Percentiles rank a stretch among this genome's conserved stretches.
Evolutionary conservation across 2,329 filamentous ascomycete species (phyloP).

Genomic region (Pseudogymnoascus sp.): DNA sequence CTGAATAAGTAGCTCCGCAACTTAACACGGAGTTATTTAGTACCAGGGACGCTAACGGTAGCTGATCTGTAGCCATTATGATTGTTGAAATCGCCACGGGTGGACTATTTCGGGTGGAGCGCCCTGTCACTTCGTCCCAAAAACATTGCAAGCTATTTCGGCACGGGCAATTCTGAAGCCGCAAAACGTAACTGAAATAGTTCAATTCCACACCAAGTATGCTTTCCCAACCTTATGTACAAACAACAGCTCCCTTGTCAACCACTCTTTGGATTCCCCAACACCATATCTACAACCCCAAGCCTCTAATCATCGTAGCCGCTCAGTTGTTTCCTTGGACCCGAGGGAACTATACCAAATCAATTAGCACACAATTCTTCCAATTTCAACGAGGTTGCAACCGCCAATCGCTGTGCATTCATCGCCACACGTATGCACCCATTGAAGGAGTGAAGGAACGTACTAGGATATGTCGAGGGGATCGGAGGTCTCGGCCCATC

Average conservation of each 20-base stretch:
- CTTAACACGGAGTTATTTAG: background rate
- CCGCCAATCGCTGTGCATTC: background rate
- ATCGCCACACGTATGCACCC: slow-evolving; percentile 8
- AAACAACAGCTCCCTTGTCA: slow-evolving; percentile 11
- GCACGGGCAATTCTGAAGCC: background rate
- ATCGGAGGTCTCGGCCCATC: slow-evolving; percentile 65
- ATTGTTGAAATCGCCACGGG: background rate
- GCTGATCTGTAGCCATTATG: background rate
- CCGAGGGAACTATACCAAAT: slow-evolving; percentile 43
- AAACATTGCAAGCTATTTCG: background rate
- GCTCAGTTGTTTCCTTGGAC: slow-evolving; percentile 51
- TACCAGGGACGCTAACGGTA: no score
- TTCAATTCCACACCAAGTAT: slow-evolving; percentile 8
- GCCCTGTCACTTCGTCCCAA: background rate
- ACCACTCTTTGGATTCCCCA: background rate
- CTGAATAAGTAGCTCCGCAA: background rate
- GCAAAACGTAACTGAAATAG: background rate
- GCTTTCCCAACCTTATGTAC: slow-evolving; percentile 9
- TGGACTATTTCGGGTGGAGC: background rate
- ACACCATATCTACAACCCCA: background rate
- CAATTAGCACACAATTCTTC: slow-evolving; percentile 18
- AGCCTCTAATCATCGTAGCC: slow-evolving; percentile 48
- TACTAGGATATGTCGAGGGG: slow-evolving; percentile 89
- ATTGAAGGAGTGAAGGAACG: slow-evolving; percentile 33
- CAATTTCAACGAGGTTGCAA: background rate